A percentile compares a stretch with the other conserved stretches of the same genome.
These are phyloP conservation scores for Sphaerulina vaccinii DNA, from an alignment of 2,329 filamentous ascomycete species.

Conservation along the genomic window DNA sequence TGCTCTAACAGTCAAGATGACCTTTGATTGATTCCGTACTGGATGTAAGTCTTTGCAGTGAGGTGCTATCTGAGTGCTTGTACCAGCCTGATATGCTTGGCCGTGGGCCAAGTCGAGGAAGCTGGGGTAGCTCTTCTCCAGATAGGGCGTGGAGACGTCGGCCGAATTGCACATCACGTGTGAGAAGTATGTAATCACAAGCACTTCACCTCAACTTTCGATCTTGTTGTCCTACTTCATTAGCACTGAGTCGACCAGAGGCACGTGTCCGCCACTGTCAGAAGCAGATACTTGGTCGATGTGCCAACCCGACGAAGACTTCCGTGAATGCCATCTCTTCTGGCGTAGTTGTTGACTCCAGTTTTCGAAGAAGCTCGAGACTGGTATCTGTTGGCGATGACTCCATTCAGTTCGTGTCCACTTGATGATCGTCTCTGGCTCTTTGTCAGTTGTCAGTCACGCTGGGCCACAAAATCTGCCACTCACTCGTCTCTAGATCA, in stretches of 20 bases:
- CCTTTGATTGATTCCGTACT: not conserved
- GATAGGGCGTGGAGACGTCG: slow-evolving; percentile 11
- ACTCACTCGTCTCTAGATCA: slow-evolving; percentile 12
- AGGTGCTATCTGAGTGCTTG: not conserved
- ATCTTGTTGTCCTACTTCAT: not conserved
- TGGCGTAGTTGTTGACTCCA: not conserved
- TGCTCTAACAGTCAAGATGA: not conserved
- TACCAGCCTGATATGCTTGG: not conserved
- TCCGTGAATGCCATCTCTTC: not conserved
- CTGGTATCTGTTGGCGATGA: not conserved
- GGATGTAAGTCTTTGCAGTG: not conserved
- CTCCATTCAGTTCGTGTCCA: not conserved
- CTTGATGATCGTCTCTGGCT: not conserved
- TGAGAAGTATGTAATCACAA: not conserved
- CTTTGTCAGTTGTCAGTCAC: not conserved
- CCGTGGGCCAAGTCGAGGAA: slow-evolving; percentile 3
- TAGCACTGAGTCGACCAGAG: not conserved
- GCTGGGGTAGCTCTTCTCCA: slow-evolving; percentile 5
- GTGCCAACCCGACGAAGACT: not conserved
- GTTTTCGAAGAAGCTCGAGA: not conserved
- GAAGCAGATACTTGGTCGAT: not conserved
- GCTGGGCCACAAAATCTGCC: not conserved
- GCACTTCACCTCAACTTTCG: not conserved
- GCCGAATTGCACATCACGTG: slow-evolving; percentile 5
- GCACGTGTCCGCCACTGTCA: not conserved